Base-by-base conservation (phyloP, 495 filamentous ascomycete species). In the Hypoxylon subgilvum region DNA sequence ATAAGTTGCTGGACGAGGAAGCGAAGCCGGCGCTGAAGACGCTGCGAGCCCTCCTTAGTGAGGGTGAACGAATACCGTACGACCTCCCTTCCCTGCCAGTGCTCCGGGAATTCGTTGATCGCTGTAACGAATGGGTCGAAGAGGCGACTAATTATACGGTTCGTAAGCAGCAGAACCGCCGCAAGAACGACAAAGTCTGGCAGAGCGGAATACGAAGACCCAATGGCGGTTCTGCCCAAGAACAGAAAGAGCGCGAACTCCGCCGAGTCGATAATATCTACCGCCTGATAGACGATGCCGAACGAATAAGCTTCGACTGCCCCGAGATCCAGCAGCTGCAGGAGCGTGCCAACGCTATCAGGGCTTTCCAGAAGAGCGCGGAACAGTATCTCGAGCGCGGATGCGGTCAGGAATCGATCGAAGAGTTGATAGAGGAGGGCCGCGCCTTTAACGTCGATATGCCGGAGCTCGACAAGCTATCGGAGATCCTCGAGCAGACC, bases 11-110 rank as follows among this genome's bases (percentile, higher is more conserved):
- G 52, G 88, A 91, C 52, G 88, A 95, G 57, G 88, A 88, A 58
- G 82, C 88, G 13, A 89, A 82, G 44, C 95, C 95, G 47, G 84
- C 90, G 51, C 79, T 99, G 32, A 97, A 96, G 76, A 77, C 85
- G 65, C 80, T 97, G 62, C 88, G 91, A 61, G 84, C 83, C 47
- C 82, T 99, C 45, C 79, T 97, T 21, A 88, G 82, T 72, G 94
- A 99, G 82, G 94, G 95, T 74, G 94, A 99, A 76, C 91, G 90
- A 78, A 97, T 97, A 70, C 91, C 92, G 53, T 96, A 90, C 79
- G 90, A 92, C 60, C 81, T 99, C 55, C 84, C 88, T 60, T 90
- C 91, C 58, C 80, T 99, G 51, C 83, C 87, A 63, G 81, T 86
- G 66, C 84, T 99, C 68, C 89, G 86, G 75, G 80, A 83, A 57